Conservation (phyloP, 495 filamentous ascomycete species). For the Barbatosphaeria neglecta region DNA sequence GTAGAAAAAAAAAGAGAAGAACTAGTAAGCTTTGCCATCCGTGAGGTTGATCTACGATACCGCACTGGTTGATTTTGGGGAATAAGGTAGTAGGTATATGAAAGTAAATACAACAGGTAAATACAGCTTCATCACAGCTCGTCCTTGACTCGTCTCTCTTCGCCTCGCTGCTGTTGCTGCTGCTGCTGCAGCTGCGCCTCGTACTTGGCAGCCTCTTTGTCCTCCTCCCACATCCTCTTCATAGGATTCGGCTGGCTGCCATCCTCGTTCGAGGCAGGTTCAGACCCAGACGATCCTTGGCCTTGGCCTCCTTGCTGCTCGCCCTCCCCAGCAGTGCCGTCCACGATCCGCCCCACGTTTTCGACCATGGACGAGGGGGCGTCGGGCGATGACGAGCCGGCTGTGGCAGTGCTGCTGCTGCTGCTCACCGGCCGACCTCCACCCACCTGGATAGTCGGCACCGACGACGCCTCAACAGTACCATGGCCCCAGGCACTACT, state of each 20-base stretch:
- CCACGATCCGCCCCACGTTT: slow-evolving; percentile 38
- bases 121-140: slow-evolving; percentile 20
- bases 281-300: slow-evolving; percentile 37
- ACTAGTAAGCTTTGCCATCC: no score
- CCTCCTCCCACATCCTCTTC: slow-evolving; percentile 77
- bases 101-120: no score
- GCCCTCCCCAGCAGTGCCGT: slow-evolving; percentile 6
- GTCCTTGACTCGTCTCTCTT: slow-evolving; percentile 17
- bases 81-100: no score
- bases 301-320: slow-evolving; percentile 13
- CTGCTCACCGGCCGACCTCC: no score
- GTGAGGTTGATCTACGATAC: no score
- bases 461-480: no score
- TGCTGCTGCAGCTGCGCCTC: not conserved
- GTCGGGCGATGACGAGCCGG: not conserved
- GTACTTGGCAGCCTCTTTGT: slow-evolving; percentile 18
- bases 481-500: no score
- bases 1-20: no score
- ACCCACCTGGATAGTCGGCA: slow-evolving; percentile 26
- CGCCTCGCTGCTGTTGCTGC: not conserved
- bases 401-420: no score
- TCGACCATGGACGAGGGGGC: slow-evolving; percentile 30
- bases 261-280: slow-evolving; percentile 27
- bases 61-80: no score
- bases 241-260: slow-evolving; percentile 53